These are phyloP conservation scores for Glycine soja DNA, from an alignment of 306 rosid genomes.

Conservation along the genomic window DNA sequence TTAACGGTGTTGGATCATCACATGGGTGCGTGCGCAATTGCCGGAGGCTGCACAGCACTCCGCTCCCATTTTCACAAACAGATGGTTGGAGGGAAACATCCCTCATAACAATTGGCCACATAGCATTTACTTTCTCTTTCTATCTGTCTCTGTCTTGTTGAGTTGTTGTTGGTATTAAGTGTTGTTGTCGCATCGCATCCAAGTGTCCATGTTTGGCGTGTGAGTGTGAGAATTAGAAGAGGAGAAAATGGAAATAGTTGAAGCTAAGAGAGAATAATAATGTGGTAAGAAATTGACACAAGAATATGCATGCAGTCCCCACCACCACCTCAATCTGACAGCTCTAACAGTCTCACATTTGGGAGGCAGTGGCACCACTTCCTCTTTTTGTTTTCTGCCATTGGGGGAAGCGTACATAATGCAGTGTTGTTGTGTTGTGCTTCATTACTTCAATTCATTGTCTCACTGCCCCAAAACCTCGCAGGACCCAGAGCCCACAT, in stretches of 20 bases:
- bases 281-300: constrained; percentile 48
- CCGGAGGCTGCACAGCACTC: constrained; percentile 48
- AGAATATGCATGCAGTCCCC: constrained; percentile 53
- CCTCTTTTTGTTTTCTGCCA: constrained; percentile 49
- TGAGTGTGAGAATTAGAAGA: background rate
- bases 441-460: constrained; percentile 40
- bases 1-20: background rate
- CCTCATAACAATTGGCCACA: constrained; percentile 19
- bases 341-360: constrained; percentile 31
- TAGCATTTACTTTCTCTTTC: constrained; percentile 29
- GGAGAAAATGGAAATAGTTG: too few relatives aligned
- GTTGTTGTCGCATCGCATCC: constrained; percentile 47
- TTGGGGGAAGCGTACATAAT: constrained; percentile 43
- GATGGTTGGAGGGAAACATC: constrained; percentile 78
- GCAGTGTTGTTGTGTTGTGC: constrained; percentile 46
- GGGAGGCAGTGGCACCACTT: constrained; percentile 51
- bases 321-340: constrained; percentile 49
- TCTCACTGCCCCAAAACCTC: constrained; percentile 36
- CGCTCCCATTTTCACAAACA: constrained; percentile 63
- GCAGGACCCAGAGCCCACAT: constrained; percentile 16
- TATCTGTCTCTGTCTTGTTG: constrained; percentile 61
- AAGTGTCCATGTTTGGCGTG: constrained; percentile 22
- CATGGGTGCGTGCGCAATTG: constrained; percentile 61
- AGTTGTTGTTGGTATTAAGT: constrained; percentile 56
- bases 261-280: too few relatives aligned